Conservation (phyloP, 306 rosid species). For the Echinosophora koreensis region DNA sequence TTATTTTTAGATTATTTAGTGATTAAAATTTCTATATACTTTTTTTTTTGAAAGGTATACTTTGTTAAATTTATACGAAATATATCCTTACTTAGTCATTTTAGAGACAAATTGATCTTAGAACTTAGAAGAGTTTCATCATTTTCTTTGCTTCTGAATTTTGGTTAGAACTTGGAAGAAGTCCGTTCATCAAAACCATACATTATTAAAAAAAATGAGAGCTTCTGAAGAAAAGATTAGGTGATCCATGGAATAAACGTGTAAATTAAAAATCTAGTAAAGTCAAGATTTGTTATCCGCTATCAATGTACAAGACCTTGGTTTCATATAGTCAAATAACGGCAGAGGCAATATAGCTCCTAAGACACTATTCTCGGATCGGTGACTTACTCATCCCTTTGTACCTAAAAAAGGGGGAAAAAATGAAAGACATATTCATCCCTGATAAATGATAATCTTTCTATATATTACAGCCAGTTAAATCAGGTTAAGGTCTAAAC, state of each 20-base stretch:
- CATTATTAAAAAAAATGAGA: neutral
- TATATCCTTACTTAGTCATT: too few relatives aligned
- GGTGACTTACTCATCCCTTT: constrained; percentile 20
- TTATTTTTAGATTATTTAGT: too few relatives aligned
- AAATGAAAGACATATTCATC: too few relatives aligned
- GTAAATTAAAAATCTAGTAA: neutral
- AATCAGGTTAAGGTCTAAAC: neutral
- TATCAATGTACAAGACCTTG: constrained; percentile 37
- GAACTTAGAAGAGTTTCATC: too few relatives aligned
- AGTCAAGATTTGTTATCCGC: constrained; percentile 38
- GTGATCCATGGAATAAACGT: neutral
- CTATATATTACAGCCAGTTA: neutral
- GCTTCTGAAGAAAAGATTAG: neutral
- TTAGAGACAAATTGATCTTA: too few relatives aligned
- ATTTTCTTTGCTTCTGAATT: too few relatives aligned
- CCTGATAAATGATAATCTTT: too few relatives aligned
- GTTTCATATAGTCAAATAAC: constrained; percentile 24
- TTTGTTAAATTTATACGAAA: too few relatives aligned
- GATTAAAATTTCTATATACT: too few relatives aligned
- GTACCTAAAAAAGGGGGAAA: neutral
- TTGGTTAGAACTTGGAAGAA: too few relatives aligned
- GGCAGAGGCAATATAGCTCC: neutral
- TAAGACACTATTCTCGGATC: constrained; percentile 8
- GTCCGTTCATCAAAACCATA: too few relatives aligned
- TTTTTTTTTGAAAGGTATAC: too few relatives aligned